Percentiles rank a stretch among this genome's conserved stretches.
These are phyloP conservation scores for Trypanosomatidae sp. DNA, from an alignment of 208 protist species.

Conservation along the genomic window DNA sequence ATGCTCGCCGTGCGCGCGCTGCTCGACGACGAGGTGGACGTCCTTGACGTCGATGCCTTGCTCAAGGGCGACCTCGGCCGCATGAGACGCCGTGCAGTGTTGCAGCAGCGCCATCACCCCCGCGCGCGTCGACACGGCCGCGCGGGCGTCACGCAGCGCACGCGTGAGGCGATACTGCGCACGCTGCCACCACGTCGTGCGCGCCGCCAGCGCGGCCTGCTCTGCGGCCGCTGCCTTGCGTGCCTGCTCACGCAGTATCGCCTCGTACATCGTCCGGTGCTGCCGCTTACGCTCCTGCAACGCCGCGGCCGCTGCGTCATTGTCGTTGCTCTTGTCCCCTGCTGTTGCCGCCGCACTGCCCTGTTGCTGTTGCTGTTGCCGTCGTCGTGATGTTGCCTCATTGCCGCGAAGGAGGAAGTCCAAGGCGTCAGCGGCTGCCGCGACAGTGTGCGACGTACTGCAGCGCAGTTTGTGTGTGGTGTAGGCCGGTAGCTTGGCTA, in stretches of 20 bases:
- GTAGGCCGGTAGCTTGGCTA: no score
- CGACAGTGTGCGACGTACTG: background rate
- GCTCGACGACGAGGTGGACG: slow-evolving; percentile 62
- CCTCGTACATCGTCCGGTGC: slow-evolving; percentile 52
- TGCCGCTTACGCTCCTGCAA: slow-evolving; percentile 21
- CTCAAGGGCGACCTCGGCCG: slow-evolving; percentile 72
- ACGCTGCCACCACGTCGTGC: background rate
- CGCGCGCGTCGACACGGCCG: slow-evolving; percentile 39
- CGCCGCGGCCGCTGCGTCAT: slow-evolving; percentile 3
- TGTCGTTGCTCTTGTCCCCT: slow-evolving; percentile 12
- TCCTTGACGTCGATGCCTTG: slow-evolving; percentile 70
- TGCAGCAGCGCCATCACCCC: slow-evolving; percentile 66
- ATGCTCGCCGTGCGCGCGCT: slow-evolving; percentile 3
- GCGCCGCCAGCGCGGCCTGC: background rate
- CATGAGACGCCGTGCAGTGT: slow-evolving; percentile 76
- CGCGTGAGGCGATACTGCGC: background rate
- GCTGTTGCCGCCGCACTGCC: no score
- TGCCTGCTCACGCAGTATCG: slow-evolving; percentile 25
- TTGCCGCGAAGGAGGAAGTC: background rate
- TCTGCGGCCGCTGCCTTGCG: slow-evolving; percentile 6
- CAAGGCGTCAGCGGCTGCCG: background rate
- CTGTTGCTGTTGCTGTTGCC: background rate
- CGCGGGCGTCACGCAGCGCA: background rate
- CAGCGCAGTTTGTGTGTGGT: no score
- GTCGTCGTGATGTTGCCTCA: background rate